Evolutionary conservation across 345 rosid genomes (phyloP).

Genomic region (Citrus glauca): DNA sequence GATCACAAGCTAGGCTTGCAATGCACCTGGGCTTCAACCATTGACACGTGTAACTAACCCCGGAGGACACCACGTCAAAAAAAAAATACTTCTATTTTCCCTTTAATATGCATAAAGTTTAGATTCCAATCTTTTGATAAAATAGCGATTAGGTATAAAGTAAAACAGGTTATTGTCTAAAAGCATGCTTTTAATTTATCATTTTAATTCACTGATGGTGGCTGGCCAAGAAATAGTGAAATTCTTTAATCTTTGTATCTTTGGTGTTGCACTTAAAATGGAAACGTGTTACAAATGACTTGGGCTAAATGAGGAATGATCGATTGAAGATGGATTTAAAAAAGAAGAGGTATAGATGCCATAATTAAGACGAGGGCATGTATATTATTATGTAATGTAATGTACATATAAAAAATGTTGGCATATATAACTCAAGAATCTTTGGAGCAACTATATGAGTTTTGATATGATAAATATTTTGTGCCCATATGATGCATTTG

Average conservation of each 20-base stretch:
- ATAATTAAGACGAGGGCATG: not conserved
- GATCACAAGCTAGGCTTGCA: not conserved
- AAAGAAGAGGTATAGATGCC: not conserved
- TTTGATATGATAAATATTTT: too few species aligned
- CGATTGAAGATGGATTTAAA: not conserved
- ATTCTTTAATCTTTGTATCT: not conserved
- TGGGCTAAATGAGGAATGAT: not conserved
- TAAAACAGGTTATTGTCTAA: not conserved
- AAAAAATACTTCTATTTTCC: not conserved
- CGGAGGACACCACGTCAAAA: not conserved
- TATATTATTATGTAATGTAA: not conserved
- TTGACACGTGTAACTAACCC: constrained; percentile 5
- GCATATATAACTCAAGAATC: not conserved
- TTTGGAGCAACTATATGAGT: too few species aligned
- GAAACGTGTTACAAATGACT: not conserved
- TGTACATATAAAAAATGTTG: not conserved
- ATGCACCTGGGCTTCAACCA: not conserved
- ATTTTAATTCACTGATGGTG: not conserved
- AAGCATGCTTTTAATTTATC: not conserved
- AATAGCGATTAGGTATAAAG: not conserved
- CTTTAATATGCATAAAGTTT: not conserved
- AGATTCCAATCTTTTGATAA: constrained; percentile 2
- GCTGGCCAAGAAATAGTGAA: not conserved
- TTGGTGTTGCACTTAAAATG: not conserved
- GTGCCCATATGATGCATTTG: too few species aligned